Percentiles rank a stretch among this genome's conserved stretches.
These are phyloP conservation scores for Phytopythium oedochilum DNA, from an alignment of 352 stramenopile genomes.

Conservation along the genomic window DNA sequence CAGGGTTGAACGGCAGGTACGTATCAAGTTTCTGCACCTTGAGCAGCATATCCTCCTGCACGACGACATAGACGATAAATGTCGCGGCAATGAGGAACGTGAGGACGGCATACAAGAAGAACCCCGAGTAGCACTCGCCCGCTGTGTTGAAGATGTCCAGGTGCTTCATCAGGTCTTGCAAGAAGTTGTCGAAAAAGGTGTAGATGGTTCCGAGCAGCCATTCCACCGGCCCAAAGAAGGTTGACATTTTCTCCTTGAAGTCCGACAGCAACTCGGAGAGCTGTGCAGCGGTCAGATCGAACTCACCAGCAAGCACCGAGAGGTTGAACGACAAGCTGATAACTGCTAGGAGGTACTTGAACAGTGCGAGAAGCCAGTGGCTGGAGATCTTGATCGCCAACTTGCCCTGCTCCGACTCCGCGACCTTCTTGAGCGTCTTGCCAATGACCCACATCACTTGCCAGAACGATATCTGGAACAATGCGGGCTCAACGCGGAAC, in stretches of 20 bases:
- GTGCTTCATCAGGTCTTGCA: conserved; percentile 25
- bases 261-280: conserved; percentile 15
- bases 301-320: conserved; percentile 31
- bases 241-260: conserved; percentile 15
- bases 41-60: conserved; percentile 49
- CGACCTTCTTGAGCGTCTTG: conserved; percentile 12
- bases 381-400: conserved; percentile 19
- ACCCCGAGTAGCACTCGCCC: conserved; percentile 32
- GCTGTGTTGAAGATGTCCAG: conserved; percentile 25
- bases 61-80: conserved; percentile 50
- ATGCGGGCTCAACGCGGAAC: conserved; percentile 30
- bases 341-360: conserved; percentile 49
- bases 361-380: conserved; percentile 16
- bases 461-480: conserved; percentile 14
- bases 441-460: conserved; percentile 14
- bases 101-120: conserved; percentile 27
- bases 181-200: conserved; percentile 27
- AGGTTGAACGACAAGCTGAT: conserved; percentile 67
- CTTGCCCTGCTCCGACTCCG: conserved; percentile 22
- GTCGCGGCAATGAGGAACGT: conserved; percentile 28
- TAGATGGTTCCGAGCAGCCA: conserved; percentile 20
- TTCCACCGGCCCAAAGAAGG: conserved; percentile 24
- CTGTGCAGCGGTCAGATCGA: conserved; percentile 13
- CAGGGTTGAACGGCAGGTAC: conserved; percentile 32
- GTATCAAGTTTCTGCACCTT: conserved; percentile 52